Base-by-base conservation (phyloP, 768 basidiomycete species). In the Agrocybe pediades region DNA sequence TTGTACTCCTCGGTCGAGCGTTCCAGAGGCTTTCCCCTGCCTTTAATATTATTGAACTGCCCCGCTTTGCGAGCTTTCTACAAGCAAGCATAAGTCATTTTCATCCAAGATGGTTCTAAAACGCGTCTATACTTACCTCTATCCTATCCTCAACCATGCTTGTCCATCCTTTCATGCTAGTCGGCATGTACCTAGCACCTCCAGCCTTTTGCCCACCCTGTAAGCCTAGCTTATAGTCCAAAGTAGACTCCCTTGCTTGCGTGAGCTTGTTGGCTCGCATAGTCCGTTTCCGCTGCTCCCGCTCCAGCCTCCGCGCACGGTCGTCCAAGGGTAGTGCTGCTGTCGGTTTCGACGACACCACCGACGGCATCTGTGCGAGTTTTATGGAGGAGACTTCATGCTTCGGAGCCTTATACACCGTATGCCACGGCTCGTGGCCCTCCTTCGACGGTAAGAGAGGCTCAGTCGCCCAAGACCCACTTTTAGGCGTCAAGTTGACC, bases 91-190 rank as follows among this genome's bases (percentile, higher is more conserved):
- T 43, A 26, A 51, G 41, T 17, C n/a, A 40, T 9, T 49, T 0
- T 8, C 24, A 17, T 39, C 2, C 20, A 29, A 21, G 45, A 39
- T 15, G 19, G 39, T 40, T 19, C 29, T 8, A 7, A 13, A 27
- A 23, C 49, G 5, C 33, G 11, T 15, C 11, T 15, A 42, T 45
- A 42, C 46, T 6, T 62, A 86, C 91, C 80, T 94, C 87, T 63
- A 94, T 92, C 50, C 79, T 78, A 60, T 92, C 90, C 62, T 95
- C 91, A 11, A 89, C 79, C 47, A 93, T 71, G 51, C 78, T 81
- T 13, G 79, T 76, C 88, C 90, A 92, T 0, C 90, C 91, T 65
- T 84, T 88, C 33, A 36, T 36, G n/a, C 33, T 36, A 13, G 33
- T 36, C 13, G 33, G 33, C 33, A 36, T 36, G n/a, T 15, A 36